These are phyloP conservation scores for Tricladium varicosporioides DNA, from an alignment of 2,329 filamentous ascomycete species.

Conservation along the genomic window DNA sequence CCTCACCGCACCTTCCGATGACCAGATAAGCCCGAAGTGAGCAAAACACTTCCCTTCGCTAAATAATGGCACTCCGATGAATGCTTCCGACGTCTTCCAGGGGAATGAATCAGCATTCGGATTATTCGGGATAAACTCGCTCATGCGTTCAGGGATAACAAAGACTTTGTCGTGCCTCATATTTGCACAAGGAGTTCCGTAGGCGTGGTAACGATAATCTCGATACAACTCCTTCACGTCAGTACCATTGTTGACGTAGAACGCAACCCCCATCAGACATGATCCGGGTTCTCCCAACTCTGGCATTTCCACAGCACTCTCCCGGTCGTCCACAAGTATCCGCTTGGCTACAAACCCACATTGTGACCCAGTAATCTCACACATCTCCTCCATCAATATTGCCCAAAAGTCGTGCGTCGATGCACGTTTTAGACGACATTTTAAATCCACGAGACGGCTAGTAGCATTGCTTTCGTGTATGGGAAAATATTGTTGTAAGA, in stretches of 20 bases:
- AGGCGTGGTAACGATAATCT: constrained; percentile 63
- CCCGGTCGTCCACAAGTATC: constrained; percentile 56
- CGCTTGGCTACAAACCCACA: constrained; percentile 68
- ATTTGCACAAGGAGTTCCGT: constrained; percentile 60
- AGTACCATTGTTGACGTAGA: constrained; percentile 63
- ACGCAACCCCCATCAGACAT: constrained; percentile 62
- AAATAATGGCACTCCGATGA: constrained; percentile 65
- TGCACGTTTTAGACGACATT: constrained; percentile 50
- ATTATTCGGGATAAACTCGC: constrained; percentile 57
- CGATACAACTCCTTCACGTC: constrained; percentile 51
- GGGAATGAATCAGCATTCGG: constrained; percentile 52
- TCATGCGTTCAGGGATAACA: constrained; percentile 60
- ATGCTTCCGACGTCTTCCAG: constrained; percentile 59
- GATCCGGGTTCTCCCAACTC: constrained; percentile 59
- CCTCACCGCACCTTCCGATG: constrained; percentile 54
- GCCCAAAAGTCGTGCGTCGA: constrained; percentile 62
- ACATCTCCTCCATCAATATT: constrained; percentile 61
- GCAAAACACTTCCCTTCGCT: constrained; percentile 64
- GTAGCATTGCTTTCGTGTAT: constrained; percentile 57
- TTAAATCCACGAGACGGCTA: constrained; percentile 59
- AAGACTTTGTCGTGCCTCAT: constrained; percentile 73
- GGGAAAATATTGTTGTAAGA: constrained; percentile 37
- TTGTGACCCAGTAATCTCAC: constrained; percentile 61
- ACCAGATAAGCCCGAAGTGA: constrained; percentile 73
- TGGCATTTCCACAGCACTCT: constrained; percentile 57